Conservation (phyloP, 208 protist species). For the Leishmania braziliensis region DNA sequence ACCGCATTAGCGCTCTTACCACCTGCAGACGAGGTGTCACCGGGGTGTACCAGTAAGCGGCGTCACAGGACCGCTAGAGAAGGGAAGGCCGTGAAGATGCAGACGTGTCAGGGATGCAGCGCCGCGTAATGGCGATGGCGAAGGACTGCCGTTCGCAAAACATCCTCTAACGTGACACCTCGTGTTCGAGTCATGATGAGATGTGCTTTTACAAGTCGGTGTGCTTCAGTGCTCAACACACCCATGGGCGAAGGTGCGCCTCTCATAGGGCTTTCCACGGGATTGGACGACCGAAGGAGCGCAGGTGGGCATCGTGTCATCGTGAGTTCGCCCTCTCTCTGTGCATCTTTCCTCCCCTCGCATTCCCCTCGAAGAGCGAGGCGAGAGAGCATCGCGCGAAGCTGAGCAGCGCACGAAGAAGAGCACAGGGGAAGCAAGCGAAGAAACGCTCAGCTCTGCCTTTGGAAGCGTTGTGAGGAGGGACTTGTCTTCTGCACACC, state of each 20-base stretch:
- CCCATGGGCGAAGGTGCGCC: neutral
- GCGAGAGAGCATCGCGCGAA: neutral
- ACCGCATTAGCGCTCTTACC: neutral
- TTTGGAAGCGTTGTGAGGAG: neutral
- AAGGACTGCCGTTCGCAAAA: too few species aligned
- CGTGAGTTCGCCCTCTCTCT: neutral
- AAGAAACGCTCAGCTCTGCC: neutral
- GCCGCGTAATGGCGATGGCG: neutral
- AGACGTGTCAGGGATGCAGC: slow-evolving; percentile 26
- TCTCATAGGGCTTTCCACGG: neutral
- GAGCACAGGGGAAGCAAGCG: neutral
- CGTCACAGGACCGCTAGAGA: neutral
- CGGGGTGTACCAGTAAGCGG: neutral
- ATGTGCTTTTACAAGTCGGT: neutral
- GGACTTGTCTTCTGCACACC: neutral
- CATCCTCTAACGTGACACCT: too few species aligned
- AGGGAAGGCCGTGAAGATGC: slow-evolving; percentile 14
- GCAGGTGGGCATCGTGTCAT: neutral
- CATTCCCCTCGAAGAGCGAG: neutral
- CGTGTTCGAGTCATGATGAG: neutral
- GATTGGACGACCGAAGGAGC: neutral
- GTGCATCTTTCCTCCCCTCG: neutral
- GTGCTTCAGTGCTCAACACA: neutral
- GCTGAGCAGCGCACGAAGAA: neutral
- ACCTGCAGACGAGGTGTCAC: neutral